Evolutionary conservation across 140 eudicot genomes (phyloP), one percentile per base, ranked within the genome.

Genomic region (Flaveria floridana): DNA sequence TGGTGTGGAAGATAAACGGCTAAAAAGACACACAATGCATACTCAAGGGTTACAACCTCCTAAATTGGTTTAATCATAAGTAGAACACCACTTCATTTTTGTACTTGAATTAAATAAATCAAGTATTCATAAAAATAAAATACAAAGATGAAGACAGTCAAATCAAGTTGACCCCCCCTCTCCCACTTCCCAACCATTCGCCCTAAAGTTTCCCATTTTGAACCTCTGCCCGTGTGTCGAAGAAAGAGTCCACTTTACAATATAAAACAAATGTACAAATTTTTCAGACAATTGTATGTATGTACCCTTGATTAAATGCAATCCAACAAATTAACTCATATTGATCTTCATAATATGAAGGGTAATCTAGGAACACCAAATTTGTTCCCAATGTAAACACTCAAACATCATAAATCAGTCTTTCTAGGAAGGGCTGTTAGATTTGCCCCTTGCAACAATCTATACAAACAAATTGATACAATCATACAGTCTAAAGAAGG

Each of bases 401-500:
- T 48, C 7, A 4, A 23, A 70, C 18, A 50, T 70, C 9, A 50
- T 1, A 70, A 25, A 26, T 21, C 41, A 1, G 41, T 34, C 41
- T 34, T 34, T 34, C 41, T 34, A 0, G 41, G 41, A 1, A 16
- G 20, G 39, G 37, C 12, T 19, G 19, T 44, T 18, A 18, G 28
- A 10, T 18, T 44, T 19, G 57, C 13, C 19, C 21, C 39, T 68
- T 70, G 75, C 64, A 28, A 6, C 44, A 16, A 18, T 18, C 37
- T 53, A 34, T 30, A 53, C 76, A 71, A 4, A 2, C 53, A 71
- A 30, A 30, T 10, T 37, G 28, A 37, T 71, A 21, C 52, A 55
- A 34, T 41, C 48, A 19, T 71, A 21, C 53, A 55, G 19, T 41
- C 48, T 19, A 55, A 71, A 71, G 53, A 52, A 72, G 67, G 55